These are phyloP conservation scores for Combretum micranthum DNA, from an alignment of 345 rosid genomes.

Conservation along the genomic window DNA sequence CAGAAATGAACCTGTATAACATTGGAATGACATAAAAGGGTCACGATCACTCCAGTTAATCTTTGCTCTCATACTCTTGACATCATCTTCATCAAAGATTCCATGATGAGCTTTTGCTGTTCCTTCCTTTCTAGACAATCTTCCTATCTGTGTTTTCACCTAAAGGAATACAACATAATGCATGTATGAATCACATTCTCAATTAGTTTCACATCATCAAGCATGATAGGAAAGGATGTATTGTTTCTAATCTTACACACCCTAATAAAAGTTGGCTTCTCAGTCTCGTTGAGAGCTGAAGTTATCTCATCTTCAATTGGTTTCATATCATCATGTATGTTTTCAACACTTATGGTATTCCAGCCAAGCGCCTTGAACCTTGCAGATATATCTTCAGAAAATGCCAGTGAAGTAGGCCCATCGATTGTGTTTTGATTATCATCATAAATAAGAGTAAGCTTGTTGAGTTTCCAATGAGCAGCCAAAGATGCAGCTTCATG, in stretches of 20 bases:
- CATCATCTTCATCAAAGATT: slow-evolving; percentile 21
- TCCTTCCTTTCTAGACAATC: slow-evolving; percentile 26
- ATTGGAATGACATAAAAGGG: slow-evolving; percentile 22
- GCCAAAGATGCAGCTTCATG: slow-evolving; percentile 38
- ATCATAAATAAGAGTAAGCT: slow-evolving; percentile 30
- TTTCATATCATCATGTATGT: slow-evolving; percentile 10
- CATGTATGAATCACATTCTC: neutral
- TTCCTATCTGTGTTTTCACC: slow-evolving; percentile 26
- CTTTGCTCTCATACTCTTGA: slow-evolving; percentile 18
- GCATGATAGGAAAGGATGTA: too few relatives aligned
- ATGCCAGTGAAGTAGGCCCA: slow-evolving; percentile 21
- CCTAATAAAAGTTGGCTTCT: slow-evolving; percentile 28
- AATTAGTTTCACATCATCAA: too few relatives aligned
- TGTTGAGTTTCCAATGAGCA: slow-evolving; percentile 32
- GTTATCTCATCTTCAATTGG: slow-evolving; percentile 14
- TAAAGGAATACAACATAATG: slow-evolving; percentile 1
- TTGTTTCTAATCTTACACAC: slow-evolving; percentile 1
- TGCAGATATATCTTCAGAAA: slow-evolving; percentile 27
- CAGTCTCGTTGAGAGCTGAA: slow-evolving; percentile 15
- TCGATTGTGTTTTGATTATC: slow-evolving; percentile 31
- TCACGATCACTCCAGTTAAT: slow-evolving; percentile 17
- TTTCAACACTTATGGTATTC: slow-evolving; percentile 20
- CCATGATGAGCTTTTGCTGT: slow-evolving; percentile 33
- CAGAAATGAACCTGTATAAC: slow-evolving; percentile 12
- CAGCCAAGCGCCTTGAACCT: slow-evolving; percentile 33